These are phyloP conservation scores for Extremus antarcticus DNA, from an alignment of 495 filamentous ascomycete species.

Conservation along the genomic window DNA sequence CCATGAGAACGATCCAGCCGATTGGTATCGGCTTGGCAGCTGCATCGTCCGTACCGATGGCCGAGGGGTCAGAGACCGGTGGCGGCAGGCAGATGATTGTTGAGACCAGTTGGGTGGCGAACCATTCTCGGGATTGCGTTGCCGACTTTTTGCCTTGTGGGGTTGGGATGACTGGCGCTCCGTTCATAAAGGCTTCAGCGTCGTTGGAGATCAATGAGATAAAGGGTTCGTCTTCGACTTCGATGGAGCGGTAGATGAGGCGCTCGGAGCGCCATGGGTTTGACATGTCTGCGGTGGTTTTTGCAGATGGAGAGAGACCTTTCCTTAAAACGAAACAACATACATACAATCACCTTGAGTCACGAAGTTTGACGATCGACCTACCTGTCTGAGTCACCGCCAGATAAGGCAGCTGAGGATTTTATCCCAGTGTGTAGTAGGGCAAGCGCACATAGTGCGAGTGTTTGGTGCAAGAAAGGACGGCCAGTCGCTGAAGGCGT, in stretches of 20 bases:
- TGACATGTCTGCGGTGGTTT: background rate
- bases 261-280: constrained; percentile 19
- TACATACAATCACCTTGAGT: background rate
- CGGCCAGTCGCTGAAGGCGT: too few relatives aligned
- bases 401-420: background rate
- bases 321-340: background rate
- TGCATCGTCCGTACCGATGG: background rate
- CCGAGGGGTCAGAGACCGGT: background rate
- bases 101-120: background rate
- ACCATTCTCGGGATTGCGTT: background rate
- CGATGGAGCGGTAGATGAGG: constrained; percentile 31
- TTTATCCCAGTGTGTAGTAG: background rate
- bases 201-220: constrained; percentile 18
- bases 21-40: constrained; percentile 4
- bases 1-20: constrained; percentile 14
- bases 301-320: background rate
- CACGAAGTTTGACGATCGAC: background rate
- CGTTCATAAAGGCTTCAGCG: constrained; percentile 12
- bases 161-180: background rate
- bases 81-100: background rate
- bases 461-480: too few relatives aligned
- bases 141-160: constrained; percentile 1
- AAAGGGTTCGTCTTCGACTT: constrained; percentile 29
- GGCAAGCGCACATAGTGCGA: background rate
- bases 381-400: background rate